phyloP scores from a whole-genome alignment of 2,329 filamentous ascomycete species.

The Cordyceps fumosorosea region DNA sequence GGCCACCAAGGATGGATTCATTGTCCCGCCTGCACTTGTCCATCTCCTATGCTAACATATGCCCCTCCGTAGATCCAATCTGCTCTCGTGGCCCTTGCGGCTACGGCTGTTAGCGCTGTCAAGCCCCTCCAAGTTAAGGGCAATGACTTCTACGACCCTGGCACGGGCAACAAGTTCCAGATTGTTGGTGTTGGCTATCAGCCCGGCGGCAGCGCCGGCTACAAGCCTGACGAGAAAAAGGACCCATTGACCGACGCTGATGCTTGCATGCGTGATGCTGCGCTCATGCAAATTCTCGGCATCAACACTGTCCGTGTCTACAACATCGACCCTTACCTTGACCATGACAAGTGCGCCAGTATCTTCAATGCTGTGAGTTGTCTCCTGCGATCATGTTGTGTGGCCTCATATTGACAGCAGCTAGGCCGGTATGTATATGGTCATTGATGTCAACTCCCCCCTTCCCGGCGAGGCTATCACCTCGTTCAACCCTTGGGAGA shows the following conservation, averaged over 20 bases:
- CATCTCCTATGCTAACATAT: conserved; percentile 14
- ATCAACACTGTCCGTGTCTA: conserved; percentile 65
- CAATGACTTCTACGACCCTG: conserved; percentile 53
- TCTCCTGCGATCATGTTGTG: not conserved
- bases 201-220: conserved; percentile 58
- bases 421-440: conserved; percentile 60
- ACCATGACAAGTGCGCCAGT: conserved; percentile 60
- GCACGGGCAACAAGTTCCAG: conserved; percentile 55
- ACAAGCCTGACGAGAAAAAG: conserved; percentile 45
- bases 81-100: conserved; percentile 46
- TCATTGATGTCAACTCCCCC: conserved; percentile 63
- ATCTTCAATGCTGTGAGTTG: conserved; percentile 54
- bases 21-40: not conserved
- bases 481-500: conserved; percentile 48
- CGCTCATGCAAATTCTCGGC: conserved; percentile 57
- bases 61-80: conserved; percentile 30
- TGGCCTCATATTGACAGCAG: not conserved
- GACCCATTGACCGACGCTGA: conserved; percentile 55
- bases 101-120: conserved; percentile 49
- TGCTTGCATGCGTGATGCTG: conserved; percentile 57
- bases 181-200: conserved; percentile 64
- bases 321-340: conserved; percentile 58
- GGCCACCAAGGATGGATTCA: not conserved
- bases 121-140: conserved; percentile 50
- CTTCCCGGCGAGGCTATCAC: conserved; percentile 51